A percentile compares a stretch with the other conserved stretches of the same genome.
Evolutionary conservation across 306 rosid genomes (phyloP).

Genomic region (Neltuma alba): DNA sequence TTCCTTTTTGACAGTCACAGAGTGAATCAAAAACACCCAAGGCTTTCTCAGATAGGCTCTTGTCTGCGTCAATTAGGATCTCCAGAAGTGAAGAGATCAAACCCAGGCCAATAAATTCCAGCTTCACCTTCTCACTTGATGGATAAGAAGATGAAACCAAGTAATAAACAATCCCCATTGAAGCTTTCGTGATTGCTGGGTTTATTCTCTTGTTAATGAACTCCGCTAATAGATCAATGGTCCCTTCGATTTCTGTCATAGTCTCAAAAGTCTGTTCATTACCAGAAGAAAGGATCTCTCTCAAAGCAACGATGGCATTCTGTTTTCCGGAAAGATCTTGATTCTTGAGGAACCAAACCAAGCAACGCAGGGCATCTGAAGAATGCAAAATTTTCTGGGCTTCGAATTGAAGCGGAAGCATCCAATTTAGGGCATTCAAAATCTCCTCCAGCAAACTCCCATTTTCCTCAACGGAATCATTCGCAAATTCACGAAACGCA

Average conservation of each 20-base stretch:
- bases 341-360: constrained; percentile 47
- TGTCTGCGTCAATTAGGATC: constrained; percentile 48
- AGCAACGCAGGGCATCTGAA: constrained; percentile 42
- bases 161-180: constrained; percentile 36
- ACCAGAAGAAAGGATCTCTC: constrained; percentile 43
- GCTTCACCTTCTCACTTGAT: constrained; percentile 30
- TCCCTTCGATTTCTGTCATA: constrained; percentile 38
- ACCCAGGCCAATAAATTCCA: constrained; percentile 41
- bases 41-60: constrained; percentile 42
- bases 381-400: constrained; percentile 40
- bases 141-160: constrained; percentile 42
- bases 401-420: constrained; percentile 44
- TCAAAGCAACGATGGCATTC: constrained; percentile 38
- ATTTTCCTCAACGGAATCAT: constrained; percentile 29
- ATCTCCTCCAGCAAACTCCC: constrained; percentile 39
- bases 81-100: constrained; percentile 45
- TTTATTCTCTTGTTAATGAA: constrained; percentile 37
- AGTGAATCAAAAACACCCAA: constrained; percentile 47
- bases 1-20: constrained; percentile 46
- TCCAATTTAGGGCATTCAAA: constrained; percentile 46
- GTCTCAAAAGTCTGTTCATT: constrained; percentile 38
- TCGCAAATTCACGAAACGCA: constrained; percentile 45
- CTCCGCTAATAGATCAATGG: constrained; percentile 30
- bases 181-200: constrained; percentile 46
- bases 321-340: constrained; percentile 45